Conservation (phyloP, 441 rosid species). For the Aleurites moluccanus region DNA sequence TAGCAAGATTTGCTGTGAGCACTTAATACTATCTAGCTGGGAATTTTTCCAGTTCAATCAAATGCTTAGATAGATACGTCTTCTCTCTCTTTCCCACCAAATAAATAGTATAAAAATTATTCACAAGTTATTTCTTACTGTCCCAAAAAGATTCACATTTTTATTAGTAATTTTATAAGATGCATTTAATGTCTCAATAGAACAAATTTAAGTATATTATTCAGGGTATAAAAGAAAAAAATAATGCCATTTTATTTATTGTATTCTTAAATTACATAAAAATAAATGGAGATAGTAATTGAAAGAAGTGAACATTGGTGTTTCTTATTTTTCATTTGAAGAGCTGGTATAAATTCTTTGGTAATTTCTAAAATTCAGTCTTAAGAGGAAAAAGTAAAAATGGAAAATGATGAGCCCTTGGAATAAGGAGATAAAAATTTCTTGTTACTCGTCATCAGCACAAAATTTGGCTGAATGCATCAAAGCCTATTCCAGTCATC, state of each 20-base stretch:
- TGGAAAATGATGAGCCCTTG: conserved; percentile 1
- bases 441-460: not conserved
- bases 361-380: not conserved
- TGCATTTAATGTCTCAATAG: too few species aligned
- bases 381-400: not conserved
- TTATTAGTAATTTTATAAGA: too few species aligned
- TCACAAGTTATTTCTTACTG: not conserved
- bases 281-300: too few species aligned
- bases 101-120: not conserved
- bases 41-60: not conserved
- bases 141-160: too few species aligned
- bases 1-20: not conserved
- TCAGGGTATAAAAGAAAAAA: too few species aligned
- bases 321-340: not conserved
- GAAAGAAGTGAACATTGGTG: not conserved
- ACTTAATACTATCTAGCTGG: too few species aligned
- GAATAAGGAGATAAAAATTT: not conserved
- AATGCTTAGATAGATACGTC: not conserved
- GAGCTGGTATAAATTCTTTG: not conserved
- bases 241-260: too few species aligned
- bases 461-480: not conserved
- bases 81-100: not conserved
- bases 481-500: conserved; percentile 1
- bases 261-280: too few species aligned
- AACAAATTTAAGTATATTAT: too few species aligned